Conservation (phyloP, 2,329 filamentous ascomycete genomes). For the Raffaelea ambrosiae region DNA sequence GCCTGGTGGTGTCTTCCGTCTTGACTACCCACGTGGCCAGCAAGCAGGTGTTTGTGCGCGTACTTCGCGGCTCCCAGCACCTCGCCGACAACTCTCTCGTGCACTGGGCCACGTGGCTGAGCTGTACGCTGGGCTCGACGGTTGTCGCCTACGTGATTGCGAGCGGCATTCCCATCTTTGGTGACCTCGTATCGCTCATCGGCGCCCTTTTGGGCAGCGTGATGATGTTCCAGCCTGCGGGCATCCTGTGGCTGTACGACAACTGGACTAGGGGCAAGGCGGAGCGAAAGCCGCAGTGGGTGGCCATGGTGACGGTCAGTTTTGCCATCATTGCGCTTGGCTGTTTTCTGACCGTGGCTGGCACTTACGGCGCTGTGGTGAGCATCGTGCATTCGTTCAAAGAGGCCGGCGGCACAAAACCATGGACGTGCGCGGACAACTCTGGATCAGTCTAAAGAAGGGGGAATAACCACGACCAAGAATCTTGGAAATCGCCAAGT, state of each 20-base stretch:
- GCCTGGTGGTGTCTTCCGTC: slow-evolving; percentile 35
- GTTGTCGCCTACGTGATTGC: slow-evolving; percentile 3
- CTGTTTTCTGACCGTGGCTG: slow-evolving; percentile 28
- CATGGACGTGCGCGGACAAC: slow-evolving; percentile 3
- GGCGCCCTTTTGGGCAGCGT: slow-evolving; percentile 1
- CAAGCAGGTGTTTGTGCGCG: slow-evolving; percentile 23
- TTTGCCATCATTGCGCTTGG: slow-evolving; percentile 23
- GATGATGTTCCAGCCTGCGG: slow-evolving; percentile 5
- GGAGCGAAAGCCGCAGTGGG: slow-evolving; percentile 1
- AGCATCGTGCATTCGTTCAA: slow-evolving; percentile 42
- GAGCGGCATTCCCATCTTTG: slow-evolving; percentile 3
- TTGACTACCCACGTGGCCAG: slow-evolving; percentile 17
- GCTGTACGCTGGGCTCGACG: slow-evolving; percentile 11
- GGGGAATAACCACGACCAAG: no score
- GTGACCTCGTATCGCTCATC: slow-evolving; percentile 2
- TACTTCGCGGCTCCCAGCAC: slow-evolving; percentile 20
- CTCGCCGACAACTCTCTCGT: slow-evolving; percentile 18
- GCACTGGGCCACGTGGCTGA: slow-evolving; percentile 22
- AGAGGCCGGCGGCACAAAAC: neutral
- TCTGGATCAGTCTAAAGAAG: slow-evolving; percentile 3
- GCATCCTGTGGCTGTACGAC: slow-evolving; percentile 4
- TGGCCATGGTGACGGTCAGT: neutral
- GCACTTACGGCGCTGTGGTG: slow-evolving; percentile 37
- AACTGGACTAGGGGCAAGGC: slow-evolving; percentile 1
- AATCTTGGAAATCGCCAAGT: no score